Evolutionary conservation across 208 protist species (phyloP), one percentile per base, ranked within the genome.

Genomic region (Crithidia fasciculata): DNA sequence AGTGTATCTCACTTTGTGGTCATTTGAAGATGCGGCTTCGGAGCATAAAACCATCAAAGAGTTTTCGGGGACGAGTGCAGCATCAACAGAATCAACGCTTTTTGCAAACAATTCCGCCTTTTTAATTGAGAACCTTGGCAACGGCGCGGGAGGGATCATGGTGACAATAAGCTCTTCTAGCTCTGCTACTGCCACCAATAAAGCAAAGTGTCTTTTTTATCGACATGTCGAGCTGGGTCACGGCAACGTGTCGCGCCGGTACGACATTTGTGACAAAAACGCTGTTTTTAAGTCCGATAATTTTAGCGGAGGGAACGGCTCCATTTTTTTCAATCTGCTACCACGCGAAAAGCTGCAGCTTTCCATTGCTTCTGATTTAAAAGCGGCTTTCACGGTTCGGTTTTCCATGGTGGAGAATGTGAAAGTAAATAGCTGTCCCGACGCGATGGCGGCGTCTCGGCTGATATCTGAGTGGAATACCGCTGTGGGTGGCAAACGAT

Each of bases 41-140:
- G 66, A 74, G 63, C 67, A 78, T 39, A 86, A 87, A 63, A 63
- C 40, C 15, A 84, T 74, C 15, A 68, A 19, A 19, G 78, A 71
- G 68, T 69, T 82, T 44, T 36, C 52, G 45, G 83, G 44, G 36
- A 19, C 62, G 7, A 79, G 62, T 19, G 66, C 66, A 0, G 68
- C 43, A 45, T 73, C 73, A 5, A 44, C 70, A 13, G 16, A 12
- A 13, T 71, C 63, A 3, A 87, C 83, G 45, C 71, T 74, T 41
- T 93, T 93, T 78, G 83, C 83, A 4, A 74, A 49, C 40, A 93
- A 91, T 59, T 72, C 81, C 10, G 81, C 77, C 15, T 89, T 87
- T 80, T 73, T 83, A n/a, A 59, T 91, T 43, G 75, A 83, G 70
- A 91, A 89, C 56, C 54, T 53, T 18, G 73, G 71, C n/a, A 73